Evolutionary conservation across 345 rosid species (phyloP).

Genomic region (Populus alba): DNA sequence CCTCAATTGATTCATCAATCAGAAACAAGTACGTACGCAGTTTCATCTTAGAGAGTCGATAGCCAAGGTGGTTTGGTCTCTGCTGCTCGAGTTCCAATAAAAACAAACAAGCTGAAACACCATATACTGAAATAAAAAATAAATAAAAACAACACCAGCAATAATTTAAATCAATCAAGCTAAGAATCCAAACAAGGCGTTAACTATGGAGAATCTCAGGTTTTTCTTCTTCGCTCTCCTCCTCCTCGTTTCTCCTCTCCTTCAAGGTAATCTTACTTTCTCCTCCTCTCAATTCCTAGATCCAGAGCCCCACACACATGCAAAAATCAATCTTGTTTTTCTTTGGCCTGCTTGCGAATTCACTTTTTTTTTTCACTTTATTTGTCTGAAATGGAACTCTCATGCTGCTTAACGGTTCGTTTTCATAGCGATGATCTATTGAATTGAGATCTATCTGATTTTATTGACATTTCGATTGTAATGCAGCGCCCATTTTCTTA

Average conservation of each 20-base stretch:
- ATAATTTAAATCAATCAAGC: not conserved
- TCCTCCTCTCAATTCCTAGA: constrained; percentile 27
- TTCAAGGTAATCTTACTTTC: constrained; percentile 51
- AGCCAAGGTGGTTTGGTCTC: not conserved
- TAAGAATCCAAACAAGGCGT: not conserved
- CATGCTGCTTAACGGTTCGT: not conserved
- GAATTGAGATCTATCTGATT: not conserved
- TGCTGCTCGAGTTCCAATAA: not conserved
- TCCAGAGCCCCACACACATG: constrained; percentile 40
- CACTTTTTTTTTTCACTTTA: not conserved
- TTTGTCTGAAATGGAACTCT: not conserved
- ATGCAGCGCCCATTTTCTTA: not conserved
- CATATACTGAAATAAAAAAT: not conserved
- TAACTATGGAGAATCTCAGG: constrained; percentile 45
- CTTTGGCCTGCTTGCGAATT: not conserved
- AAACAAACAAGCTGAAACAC: not conserved
- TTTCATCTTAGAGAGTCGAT: not conserved
- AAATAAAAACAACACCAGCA: too few species aligned
- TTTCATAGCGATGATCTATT: constrained; percentile 16
- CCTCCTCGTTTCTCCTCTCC: constrained; percentile 65
- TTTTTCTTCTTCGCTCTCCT: constrained; percentile 65
- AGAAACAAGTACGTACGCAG: not conserved
- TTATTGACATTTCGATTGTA: not conserved
- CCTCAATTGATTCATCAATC: not conserved
- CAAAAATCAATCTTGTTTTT: not conserved